Evolutionary conservation across 83 land plant species (phyloP), one percentile per base, ranked within the genome.

Genomic region (Isoetes engelmannii): DNA sequence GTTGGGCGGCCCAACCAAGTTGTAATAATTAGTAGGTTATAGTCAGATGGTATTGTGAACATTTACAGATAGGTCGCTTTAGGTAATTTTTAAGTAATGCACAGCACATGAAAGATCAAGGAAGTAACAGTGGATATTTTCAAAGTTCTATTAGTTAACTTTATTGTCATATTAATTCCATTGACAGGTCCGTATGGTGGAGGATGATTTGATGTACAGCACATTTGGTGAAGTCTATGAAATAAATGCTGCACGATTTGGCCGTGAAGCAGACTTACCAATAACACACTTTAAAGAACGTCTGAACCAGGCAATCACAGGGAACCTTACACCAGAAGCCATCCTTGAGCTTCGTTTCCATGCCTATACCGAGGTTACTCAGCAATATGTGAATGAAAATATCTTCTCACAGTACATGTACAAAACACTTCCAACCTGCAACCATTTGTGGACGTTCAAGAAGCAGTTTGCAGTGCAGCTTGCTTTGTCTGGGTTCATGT

Each of bases 201-300:
- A 95, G 76, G 99, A 95, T 79, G 99, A 95, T 73, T 63, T 89
- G 69, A 92, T 92, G 97, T 95, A 92, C 67, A 89, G 95, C 83
- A 95, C 97, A 6, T 92, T 95, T 77, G 94, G 91, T 59, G 99
- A 95, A 79, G 99, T 95, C 10, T 95, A 95, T 74, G 99, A 95
- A 75, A 87, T 91, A 41, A 87, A 95, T 62, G 91, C 97, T 87
- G 92, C 97, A 59, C 80, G 99, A 68, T 86, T 86, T 66, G 88
- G 92, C 57, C 83, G 95, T 4, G 99, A 95, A 69, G 92, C 97
- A 47, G 99, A 95, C 77, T 77, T 73, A 9, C 99, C 99, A 45
- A 89, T 95, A 45, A 95, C 97, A 10, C 81, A 77, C 71, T 95
- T 92, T 81, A 95, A 95, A 75, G 97, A 92, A 81, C 94, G 90